Percentiles rank a stretch among this genome's conserved stretches.
Evolutionary conservation across 2,329 filamentous ascomycete species (phyloP).

Genomic region (Trichoderma harzianum): DNA sequence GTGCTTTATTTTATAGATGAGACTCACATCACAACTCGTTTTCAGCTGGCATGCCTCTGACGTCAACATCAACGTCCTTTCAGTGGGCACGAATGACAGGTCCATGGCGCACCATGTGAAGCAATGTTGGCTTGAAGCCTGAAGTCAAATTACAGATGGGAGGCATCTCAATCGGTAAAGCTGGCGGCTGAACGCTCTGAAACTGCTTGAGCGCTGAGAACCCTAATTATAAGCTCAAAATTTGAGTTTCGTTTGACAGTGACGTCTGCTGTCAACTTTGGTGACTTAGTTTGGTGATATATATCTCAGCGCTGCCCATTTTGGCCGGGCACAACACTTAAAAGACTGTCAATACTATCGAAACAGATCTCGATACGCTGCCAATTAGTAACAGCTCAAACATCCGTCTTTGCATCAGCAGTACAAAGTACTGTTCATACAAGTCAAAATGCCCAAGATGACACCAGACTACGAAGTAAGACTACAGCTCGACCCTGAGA

Average conservation of each 20-base stretch:
- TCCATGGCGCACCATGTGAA: not conserved
- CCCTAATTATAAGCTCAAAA: not conserved
- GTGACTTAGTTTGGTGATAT: fast-evolving
- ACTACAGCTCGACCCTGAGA: not conserved
- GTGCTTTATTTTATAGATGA: not conserved
- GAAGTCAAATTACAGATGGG: not conserved
- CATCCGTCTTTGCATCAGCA: not conserved
- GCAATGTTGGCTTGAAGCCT: not conserved
- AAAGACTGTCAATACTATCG: not conserved
- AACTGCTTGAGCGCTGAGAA: not conserved
- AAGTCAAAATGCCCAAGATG: not conserved
- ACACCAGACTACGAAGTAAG: not conserved
- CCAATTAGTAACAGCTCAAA: not conserved
- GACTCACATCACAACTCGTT: not conserved
- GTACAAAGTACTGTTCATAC: too few relatives aligned
- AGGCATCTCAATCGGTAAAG: not conserved
- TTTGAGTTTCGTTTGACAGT: not conserved
- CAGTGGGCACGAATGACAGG: not conserved
- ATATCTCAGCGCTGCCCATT: not conserved
- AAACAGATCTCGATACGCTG: not conserved
- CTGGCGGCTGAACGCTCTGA: not conserved
- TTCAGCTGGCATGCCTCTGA: not conserved
- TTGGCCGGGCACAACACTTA: not conserved
- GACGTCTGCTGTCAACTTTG: not conserved
- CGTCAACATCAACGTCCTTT: not conserved